Percentiles rank a stretch among this genome's conserved stretches.
Conservation (phyloP, 2,329 filamentous ascomycete species). For the Ampelomyces quisqualis region DNA sequence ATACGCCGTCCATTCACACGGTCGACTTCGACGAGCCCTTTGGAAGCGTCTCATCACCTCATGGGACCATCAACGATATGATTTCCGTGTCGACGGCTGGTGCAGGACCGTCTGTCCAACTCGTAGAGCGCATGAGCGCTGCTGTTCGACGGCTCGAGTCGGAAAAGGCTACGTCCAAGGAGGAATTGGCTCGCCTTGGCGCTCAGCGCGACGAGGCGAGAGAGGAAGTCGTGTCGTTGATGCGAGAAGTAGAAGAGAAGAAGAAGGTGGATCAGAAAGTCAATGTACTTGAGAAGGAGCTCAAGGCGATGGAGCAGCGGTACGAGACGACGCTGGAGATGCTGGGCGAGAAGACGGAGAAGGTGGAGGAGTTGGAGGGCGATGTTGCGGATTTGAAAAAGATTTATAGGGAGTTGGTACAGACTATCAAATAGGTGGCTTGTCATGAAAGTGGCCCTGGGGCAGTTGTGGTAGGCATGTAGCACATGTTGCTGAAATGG, state of each 20-base stretch:
- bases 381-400: conserved; percentile 93
- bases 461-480: no score
- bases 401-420: conserved; percentile 91
- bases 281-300: conserved; percentile 64
- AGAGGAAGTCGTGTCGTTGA: conserved; percentile 84
- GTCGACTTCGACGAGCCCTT: conserved; percentile 53
- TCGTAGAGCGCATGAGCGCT: conserved; percentile 94
- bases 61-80: conserved; percentile 69
- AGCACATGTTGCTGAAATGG: no score
- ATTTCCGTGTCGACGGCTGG: conserved; percentile 86
- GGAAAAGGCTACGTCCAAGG: conserved; percentile 84
- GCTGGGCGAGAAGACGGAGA: conserved; percentile 94
- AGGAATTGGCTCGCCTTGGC: conserved; percentile 78
- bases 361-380: conserved; percentile 83
- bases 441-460: background rate
- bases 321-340: conserved; percentile 93
- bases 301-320: conserved; percentile 68
- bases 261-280: conserved; percentile 62
- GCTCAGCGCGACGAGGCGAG: conserved; percentile 89
- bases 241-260: conserved; percentile 80
- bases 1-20: conserved; percentile 52
- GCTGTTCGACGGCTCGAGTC: conserved; percentile 87
- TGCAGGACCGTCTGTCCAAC: conserved; percentile 87
- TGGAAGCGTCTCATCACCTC: conserved; percentile 61
- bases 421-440: conserved; percentile 67